A percentile compares a stretch with the other conserved stretches of the same genome.
These are phyloP conservation scores for Xylaria sp. DNA, from an alignment of 2,329 filamentous ascomycete species.

Conservation along the genomic window DNA sequence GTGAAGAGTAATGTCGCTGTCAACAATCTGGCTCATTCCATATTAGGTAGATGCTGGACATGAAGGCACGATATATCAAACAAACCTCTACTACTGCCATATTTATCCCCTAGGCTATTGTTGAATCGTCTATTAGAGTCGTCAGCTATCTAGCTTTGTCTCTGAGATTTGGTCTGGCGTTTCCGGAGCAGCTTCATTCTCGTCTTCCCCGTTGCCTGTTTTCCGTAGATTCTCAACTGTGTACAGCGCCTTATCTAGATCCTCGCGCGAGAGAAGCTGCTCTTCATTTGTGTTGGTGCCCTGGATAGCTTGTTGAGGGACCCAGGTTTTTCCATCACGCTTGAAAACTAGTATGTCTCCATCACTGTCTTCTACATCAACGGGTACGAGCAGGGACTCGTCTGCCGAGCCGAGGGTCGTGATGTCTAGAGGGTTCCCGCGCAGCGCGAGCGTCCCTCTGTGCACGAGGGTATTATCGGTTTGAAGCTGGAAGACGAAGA, in stretches of 20 bases:
- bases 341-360: constrained; percentile 40
- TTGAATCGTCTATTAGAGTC: neutral
- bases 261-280: constrained; percentile 41
- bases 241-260: constrained; percentile 48
- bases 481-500: constrained; percentile 74
- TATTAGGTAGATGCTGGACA: neutral
- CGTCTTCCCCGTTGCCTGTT: constrained; percentile 45
- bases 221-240: constrained; percentile 50
- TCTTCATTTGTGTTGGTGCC: constrained; percentile 26
- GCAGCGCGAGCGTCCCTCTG: constrained; percentile 63
- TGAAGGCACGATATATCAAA: neutral
- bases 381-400: constrained; percentile 51
- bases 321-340: constrained; percentile 36
- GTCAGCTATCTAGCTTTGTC: constrained; percentile 11
- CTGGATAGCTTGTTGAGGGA: constrained; percentile 24
- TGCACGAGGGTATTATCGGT: constrained; percentile 61
- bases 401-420: constrained; percentile 41
- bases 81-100: neutral
- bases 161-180: constrained; percentile 13
- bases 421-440: constrained; percentile 73
- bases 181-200: constrained; percentile 30
- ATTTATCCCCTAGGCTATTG: neutral
- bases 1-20: neutral
- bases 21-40: neutral
- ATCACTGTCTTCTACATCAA: constrained; percentile 52